Base-by-base conservation (phyloP, 768 basidiomycete genomes). In the Nidularia sp. region DNA sequence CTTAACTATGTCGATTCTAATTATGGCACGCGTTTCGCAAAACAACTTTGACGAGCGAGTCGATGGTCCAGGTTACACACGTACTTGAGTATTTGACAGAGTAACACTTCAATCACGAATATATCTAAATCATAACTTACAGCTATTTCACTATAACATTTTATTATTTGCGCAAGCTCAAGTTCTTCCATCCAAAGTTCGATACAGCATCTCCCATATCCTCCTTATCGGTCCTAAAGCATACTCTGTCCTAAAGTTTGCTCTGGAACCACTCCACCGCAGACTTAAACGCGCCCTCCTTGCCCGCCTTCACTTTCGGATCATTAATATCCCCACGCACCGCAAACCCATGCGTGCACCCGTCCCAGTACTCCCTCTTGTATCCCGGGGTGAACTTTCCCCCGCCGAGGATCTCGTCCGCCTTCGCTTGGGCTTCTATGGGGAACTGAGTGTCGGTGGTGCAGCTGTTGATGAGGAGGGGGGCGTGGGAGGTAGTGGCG, bases 381-480 rank as follows among this genome's bases (percentile, higher is more conserved):
- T 84, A 84, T 0, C 83, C 76, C 0, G 70, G 72, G 2, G 67
- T 69, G 53, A 73, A 78, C 39, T 41, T 41, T 2, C 39, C 39
- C 13, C 67, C 67, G 0, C 73, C 79, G 9, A 86, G 62, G 39
- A 85, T 70, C 47, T 69, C 60, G 50, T 84, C 81, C 2, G 82
- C 80, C 48, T 69, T 54, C 1, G 60, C 64, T 50, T 77, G 74
- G 3, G 70, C 48, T 39, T 77, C 76, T 0, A 42, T 43, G 5
- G 82, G 78, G 73, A 86, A 88, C 60, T 66, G 64, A 3, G 39
- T 1, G 62, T 87, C 84, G 32, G 61, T 42, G 31, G 76, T 71
- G 67, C 85, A 86, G 43, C 79, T 80, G 71, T 87, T 87, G 68
- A 87, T 84, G 36, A 90, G 74, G 25, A 88, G 71, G 18, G 86